Conservation (phyloP, 495 filamentous ascomycete genomes). For the Penicillium cinerascens region DNA sequence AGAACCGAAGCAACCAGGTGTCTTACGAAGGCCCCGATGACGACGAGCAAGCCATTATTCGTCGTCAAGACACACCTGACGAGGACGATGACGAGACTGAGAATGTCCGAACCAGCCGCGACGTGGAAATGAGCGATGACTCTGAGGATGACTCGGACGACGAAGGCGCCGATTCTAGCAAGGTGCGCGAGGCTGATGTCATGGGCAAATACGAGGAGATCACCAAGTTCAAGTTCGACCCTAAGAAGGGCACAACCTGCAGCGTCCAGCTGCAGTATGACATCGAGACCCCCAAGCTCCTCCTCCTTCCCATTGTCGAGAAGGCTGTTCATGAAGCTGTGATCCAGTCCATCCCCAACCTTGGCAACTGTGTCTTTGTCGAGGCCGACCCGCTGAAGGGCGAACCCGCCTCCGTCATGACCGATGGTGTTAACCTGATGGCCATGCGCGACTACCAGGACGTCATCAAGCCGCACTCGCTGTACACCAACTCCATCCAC, state of each 20-base stretch:
- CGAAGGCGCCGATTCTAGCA: slow-evolving; percentile 38
- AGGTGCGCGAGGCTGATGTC: slow-evolving; percentile 62
- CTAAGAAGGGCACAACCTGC: slow-evolving; percentile 67
- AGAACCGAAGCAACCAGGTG: slow-evolving; percentile 72
- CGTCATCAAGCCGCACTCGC: slow-evolving; percentile 78
- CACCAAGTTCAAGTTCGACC: slow-evolving; percentile 75
- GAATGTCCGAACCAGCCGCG: slow-evolving; percentile 10
- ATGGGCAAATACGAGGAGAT: slow-evolving; percentile 62
- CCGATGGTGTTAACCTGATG: slow-evolving; percentile 80
- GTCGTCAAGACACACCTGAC: slow-evolving; percentile 38
- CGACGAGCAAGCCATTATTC: slow-evolving; percentile 72
- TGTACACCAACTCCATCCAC: slow-evolving; percentile 90
- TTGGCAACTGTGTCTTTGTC: slow-evolving; percentile 70
- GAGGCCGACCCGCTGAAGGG: slow-evolving; percentile 58
- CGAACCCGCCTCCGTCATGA: slow-evolving; percentile 59
- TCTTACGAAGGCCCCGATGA: slow-evolving; percentile 92
- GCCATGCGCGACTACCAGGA: slow-evolving; percentile 87
- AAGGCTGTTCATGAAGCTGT: slow-evolving; percentile 67
- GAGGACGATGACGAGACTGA: slow-evolving; percentile 46
- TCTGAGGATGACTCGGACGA: slow-evolving; percentile 39
- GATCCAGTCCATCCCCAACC: slow-evolving; percentile 78
- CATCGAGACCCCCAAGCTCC: slow-evolving; percentile 76
- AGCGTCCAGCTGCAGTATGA: slow-evolving; percentile 82
- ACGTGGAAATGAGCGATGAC: slow-evolving; percentile 33
- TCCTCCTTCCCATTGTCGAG: slow-evolving; percentile 88